Evolutionary conservation across 306 rosid species (phyloP).

Genomic region (Dryas drummondii): DNA sequence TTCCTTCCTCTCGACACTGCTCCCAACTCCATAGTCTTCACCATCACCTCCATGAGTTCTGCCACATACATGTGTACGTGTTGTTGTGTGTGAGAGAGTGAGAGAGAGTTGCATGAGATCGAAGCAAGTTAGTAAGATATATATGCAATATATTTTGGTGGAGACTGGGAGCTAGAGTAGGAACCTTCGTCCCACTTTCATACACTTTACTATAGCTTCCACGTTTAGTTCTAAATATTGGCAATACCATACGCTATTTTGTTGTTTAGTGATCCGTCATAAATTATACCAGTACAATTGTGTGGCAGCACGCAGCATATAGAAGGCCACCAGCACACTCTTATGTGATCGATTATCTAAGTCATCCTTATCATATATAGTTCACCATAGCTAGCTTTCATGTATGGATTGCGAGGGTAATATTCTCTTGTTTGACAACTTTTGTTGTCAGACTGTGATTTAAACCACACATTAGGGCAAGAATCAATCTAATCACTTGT

Average conservation of each 20-base stretch:
- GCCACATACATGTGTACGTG: not conserved
- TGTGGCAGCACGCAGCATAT: too few species aligned
- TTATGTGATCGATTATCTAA: too few species aligned
- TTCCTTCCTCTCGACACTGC: not conserved
- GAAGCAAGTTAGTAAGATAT: not conserved
- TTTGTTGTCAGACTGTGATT: too few species aligned
- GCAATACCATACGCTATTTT: not conserved
- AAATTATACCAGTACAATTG: too few species aligned
- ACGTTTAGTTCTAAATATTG: not conserved
- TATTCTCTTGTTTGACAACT: too few species aligned
- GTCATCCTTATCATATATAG: too few species aligned
- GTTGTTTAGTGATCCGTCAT: not conserved
- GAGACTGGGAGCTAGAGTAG: not conserved
- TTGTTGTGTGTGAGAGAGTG: not conserved
- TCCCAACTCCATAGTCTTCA: not conserved
- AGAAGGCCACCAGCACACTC: too few species aligned
- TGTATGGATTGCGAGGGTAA: too few species aligned
- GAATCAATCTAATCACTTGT: too few species aligned
- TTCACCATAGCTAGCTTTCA: too few species aligned
- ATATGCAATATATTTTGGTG: not conserved
- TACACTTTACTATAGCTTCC: not conserved
- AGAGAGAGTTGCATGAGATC: not conserved
- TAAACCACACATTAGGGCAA: too few species aligned
- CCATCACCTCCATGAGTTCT: conserved; percentile 5
- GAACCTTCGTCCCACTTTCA: conserved; percentile 8